Evolutionary conservation across 129 eudicot genomes (phyloP).

Genomic region (Scalesia atractyloides): DNA sequence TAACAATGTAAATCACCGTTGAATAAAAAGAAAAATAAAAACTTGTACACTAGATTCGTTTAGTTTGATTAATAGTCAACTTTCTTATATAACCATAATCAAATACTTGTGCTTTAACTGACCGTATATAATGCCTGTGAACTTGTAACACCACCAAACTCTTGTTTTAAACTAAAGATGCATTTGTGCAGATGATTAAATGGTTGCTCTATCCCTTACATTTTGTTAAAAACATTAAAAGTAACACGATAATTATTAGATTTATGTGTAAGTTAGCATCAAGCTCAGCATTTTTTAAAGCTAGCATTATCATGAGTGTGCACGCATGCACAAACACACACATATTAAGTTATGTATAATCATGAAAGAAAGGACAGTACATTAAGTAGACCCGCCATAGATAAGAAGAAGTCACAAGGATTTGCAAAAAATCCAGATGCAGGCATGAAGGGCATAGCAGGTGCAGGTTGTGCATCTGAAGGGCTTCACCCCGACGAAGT

Average conservation of each 20-base stretch:
- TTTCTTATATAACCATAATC: neutral
- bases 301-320: neutral
- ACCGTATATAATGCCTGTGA: neutral
- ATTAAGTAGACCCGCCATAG: conserved; percentile 82
- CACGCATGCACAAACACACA: neutral
- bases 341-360: neutral
- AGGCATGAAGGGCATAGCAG: conserved; percentile 29
- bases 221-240: neutral
- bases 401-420: conserved; percentile 90
- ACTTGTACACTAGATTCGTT: neutral
- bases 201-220: neutral
- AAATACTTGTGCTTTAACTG: neutral
- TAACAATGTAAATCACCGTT: neutral
- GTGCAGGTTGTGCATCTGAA: conserved; percentile 31
- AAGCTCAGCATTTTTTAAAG: neutral
- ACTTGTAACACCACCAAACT: neutral
- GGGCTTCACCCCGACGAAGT: conserved; percentile 41
- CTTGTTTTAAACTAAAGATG: neutral
- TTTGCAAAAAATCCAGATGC: conserved; percentile 30
- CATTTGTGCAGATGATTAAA: neutral
- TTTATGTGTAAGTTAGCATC: neutral
- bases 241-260: neutral
- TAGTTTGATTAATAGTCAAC: neutral
- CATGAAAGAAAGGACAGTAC: conserved; percentile 36
- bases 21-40: neutral